Base-by-base conservation (phyloP, 225 moss, liverwort and hornwort genomes). In the Marchantia paleacea region DNA sequence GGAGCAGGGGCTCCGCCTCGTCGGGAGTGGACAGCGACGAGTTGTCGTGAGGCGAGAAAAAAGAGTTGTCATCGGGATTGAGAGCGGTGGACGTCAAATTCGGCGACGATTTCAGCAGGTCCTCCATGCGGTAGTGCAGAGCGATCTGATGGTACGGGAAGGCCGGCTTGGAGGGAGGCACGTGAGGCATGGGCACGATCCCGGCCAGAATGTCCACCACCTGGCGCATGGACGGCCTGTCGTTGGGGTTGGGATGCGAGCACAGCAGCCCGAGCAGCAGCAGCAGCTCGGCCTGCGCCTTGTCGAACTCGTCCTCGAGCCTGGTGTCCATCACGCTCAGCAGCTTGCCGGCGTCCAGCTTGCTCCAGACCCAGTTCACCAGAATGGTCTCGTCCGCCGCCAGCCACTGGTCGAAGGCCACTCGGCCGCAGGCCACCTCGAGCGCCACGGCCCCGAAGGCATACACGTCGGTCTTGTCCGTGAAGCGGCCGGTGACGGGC, bases 401-500 rank as follows among this genome's bases (percentile, higher is more conserved):
- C 53, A 55, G 10, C n/a, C 12, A 14, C 20, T 29, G 12, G 5
- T 73, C 48, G 53, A 75, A 18, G 12, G 72, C 52, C 49, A 24
- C 66, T 39, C 69, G 60, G 15, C 80, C 83, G 52, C 73, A 73
- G 12, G 76, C 83, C 10, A 83, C 48, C 79, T 83, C 83, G 25
- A 83, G 26, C 39, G 62, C 79, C 55, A 86, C 75, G 0, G 79
- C 77, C 28, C 86, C 86, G 66, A 79, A 79, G 11, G 79, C 69
- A n/a, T 51, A 80, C 25, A 80, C 72, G 48, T 80, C 80, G 28
- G 80, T 70, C 31, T 80, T 80, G 52, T 72, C 80, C 0, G 80
- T 80, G 72, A 72, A 80, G 29, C 72, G 47, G 14, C 80, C 80
- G 15, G 80, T 80, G 39, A 72, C 72, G 14, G 73, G 73, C 26